Base-by-base conservation (phyloP, 1,139 yeast genomes). In the Diutina sp. region DNA sequence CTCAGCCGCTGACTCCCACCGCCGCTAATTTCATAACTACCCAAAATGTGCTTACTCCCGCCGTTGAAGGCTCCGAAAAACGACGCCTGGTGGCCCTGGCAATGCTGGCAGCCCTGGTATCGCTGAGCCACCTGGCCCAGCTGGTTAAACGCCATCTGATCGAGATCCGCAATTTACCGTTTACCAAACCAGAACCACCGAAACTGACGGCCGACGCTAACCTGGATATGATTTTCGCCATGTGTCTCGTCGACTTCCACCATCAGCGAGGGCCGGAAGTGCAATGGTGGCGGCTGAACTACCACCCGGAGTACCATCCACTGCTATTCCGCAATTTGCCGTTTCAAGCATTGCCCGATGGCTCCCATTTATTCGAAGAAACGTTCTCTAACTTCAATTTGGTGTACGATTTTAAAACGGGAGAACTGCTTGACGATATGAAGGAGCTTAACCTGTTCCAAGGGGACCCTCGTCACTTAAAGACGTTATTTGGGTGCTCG, bases 261-360 rank as follows among this genome's bases (percentile, higher is more conserved):
- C 99, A 93, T 65, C 79, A 87, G 29, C 72, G 96, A 58, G 99
- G 99, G 0, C 99, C 99, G 0, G 98, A 93, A 66, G 84, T 93
- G 21, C 97, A 91, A 68, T 90, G 89, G 73, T 89, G 97, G 90
- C 77, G 83, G 55, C 90, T 95, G 21, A 81, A 85, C 58, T 82
- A 83, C 56, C 71, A 71, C 52, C 67, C 69, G 1, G 67, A 67
- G 6, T 62, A 70, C 18, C 4, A n/a, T 4, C 71, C 79, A 35
- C 71, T 73, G 54, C 70, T 87, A 28, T 93, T 97, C 90, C 90
- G 93, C n/a, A 84, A 87, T 64, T 71, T 93, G 53, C 95, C 98
- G 2, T 93, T 93, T 66, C 97, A 91, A 66, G 96, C 97, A 2
- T 73, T 93, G 45, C 99, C 99, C 0, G 99, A 93, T 69, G 99